These are phyloP conservation scores for Syzygium syzygioides DNA, from an alignment of 441 rosid species.

Conservation along the genomic window DNA sequence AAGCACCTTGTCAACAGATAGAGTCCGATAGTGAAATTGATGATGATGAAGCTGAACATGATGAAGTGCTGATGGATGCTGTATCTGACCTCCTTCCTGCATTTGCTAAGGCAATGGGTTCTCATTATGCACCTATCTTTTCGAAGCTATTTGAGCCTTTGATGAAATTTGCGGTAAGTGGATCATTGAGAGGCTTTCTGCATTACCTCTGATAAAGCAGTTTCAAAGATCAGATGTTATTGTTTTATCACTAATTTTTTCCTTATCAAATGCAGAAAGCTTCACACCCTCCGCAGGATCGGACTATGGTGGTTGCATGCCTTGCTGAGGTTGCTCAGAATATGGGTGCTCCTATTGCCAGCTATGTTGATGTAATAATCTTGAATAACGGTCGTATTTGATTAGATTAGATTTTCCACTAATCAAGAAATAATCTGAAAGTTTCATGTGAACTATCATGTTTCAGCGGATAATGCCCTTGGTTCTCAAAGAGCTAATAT, in stretches of 20 bases:
- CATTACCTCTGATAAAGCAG: not conserved
- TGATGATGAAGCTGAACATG: constrained; percentile 77
- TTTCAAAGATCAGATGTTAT: not conserved
- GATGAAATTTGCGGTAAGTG: constrained; percentile 91
- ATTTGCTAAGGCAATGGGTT: constrained; percentile 95
- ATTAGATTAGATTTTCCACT: constrained; percentile 1
- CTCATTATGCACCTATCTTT: constrained; percentile 85
- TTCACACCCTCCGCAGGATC: constrained; percentile 83
- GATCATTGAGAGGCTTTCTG: not conserved
- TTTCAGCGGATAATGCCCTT: constrained; percentile 89
- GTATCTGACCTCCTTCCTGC: constrained; percentile 99
- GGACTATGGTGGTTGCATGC: constrained; percentile 97
- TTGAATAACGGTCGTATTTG: not conserved
- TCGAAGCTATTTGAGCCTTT: constrained; percentile 82
- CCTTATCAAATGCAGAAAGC: constrained; percentile 52
- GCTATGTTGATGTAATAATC: constrained; percentile 56
- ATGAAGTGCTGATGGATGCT: constrained; percentile 98
- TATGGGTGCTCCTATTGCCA: constrained; percentile 1
- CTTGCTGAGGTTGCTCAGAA: constrained; percentile 98
- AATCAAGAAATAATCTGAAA: not conserved
- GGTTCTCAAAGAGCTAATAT: constrained; percentile 83
- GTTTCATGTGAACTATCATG: constrained; percentile 1
- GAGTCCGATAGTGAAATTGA: constrained; percentile 73
- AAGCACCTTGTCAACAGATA: constrained; percentile 79
- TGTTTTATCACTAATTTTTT: constrained; percentile 21